Evolutionary conservation across 2,329 filamentous ascomycete species (phyloP).

Genomic region (Fusarium metavorans): DNA sequence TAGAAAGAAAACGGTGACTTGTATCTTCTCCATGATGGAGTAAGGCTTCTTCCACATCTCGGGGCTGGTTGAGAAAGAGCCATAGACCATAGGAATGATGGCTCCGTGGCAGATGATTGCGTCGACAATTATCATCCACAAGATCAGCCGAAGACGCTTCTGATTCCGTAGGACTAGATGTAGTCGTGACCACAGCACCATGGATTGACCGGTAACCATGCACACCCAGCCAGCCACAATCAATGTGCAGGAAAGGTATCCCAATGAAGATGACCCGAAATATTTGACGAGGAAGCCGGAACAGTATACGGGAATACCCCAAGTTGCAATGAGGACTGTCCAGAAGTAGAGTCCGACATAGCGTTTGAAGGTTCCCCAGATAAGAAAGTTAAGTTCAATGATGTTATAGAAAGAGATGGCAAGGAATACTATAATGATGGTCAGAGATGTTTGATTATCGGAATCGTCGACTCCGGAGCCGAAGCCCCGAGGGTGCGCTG

Average conservation of each 20-base stretch:
- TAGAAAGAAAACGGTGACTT: constrained; percentile 67
- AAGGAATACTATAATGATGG: constrained; percentile 47
- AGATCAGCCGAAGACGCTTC: constrained; percentile 59
- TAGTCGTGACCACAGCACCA: constrained; percentile 73
- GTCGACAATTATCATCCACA: constrained; percentile 69
- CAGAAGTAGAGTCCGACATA: constrained; percentile 54
- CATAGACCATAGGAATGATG: constrained; percentile 67
- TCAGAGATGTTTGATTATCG: constrained; percentile 30
- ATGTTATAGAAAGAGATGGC: constrained; percentile 51
- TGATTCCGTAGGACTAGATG: constrained; percentile 68
- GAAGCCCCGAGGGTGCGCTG: constrained; percentile 14
- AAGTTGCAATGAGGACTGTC: constrained; percentile 51
- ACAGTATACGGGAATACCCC: constrained; percentile 52
- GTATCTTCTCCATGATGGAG: constrained; percentile 65
- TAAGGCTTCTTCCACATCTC: constrained; percentile 48
- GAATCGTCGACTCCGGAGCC: constrained; percentile 38
- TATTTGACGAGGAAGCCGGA: constrained; percentile 61
- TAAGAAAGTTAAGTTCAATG: constrained; percentile 51
- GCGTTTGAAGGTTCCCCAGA: constrained; percentile 51
- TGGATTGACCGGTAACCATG: constrained; percentile 71
- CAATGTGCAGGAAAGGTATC: constrained; percentile 36
- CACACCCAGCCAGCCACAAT: constrained; percentile 47
- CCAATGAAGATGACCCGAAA: constrained; percentile 27
- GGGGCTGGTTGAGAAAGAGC: constrained; percentile 55
- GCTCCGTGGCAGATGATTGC: constrained; percentile 64